These are phyloP conservation scores for Rostrohypoxylon terebratum DNA, from an alignment of 495 filamentous ascomycete genomes.

Conservation along the genomic window DNA sequence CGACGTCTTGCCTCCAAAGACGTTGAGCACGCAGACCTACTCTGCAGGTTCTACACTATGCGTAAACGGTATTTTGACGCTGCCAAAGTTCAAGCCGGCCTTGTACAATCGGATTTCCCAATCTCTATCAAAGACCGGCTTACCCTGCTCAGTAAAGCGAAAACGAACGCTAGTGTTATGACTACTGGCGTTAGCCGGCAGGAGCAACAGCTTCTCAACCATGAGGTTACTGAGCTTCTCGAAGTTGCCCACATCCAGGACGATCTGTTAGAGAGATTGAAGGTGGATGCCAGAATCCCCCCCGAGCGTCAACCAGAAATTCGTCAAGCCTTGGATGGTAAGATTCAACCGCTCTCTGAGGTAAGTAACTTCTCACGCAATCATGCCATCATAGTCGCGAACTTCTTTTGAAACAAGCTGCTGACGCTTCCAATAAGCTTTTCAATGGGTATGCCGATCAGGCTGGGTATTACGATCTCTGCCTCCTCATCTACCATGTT, in stretches of 20 bases:
- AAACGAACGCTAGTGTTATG: constrained; percentile 84
- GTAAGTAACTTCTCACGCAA: constrained; percentile 62
- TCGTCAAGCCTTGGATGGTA: constrained; percentile 74
- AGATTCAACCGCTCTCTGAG: constrained; percentile 75
- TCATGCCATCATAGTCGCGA: constrained; percentile 1
- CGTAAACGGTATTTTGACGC: constrained; percentile 83
- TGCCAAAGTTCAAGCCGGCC: constrained; percentile 82
- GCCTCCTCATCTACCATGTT: constrained; percentile 86
- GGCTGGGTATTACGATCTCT: constrained; percentile 90
- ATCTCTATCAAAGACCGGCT: constrained; percentile 83
- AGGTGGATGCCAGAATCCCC: constrained; percentile 74
- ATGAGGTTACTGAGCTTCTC: constrained; percentile 85
- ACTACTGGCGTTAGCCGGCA: constrained; percentile 78
- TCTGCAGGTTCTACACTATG: constrained; percentile 89
- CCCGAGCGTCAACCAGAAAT: constrained; percentile 70
- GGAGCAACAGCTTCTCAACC: constrained; percentile 78
- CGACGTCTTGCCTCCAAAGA: constrained; percentile 74
- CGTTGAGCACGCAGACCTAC: constrained; percentile 83
- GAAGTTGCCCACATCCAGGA: constrained; percentile 96
- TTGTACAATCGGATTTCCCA: constrained; percentile 82
- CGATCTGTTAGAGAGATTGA: constrained; percentile 84
- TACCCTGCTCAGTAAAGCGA: constrained; percentile 87
- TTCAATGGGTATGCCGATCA: constrained; percentile 91
- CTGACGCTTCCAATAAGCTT: constrained; percentile 66
- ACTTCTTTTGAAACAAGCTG: background rate